Evolutionary conservation across 2,329 filamentous ascomycete species (phyloP), one percentile per base, ranked within the genome.

Genomic region (Ramularia endophylla): DNA sequence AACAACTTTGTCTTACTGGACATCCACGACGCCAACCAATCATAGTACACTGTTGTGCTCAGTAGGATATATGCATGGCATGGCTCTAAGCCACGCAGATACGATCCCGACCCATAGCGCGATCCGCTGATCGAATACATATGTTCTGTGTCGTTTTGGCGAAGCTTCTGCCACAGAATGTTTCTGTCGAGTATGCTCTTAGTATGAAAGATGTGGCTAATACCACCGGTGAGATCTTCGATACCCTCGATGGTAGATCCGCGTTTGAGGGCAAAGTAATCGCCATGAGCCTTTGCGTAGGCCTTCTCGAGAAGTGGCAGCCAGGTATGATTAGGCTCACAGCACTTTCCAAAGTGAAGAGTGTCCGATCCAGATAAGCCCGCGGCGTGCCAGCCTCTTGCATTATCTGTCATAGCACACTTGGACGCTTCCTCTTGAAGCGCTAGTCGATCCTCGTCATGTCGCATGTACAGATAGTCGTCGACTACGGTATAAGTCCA

Each of bases 401-500:
- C n/a, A n/a, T n/a, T n/a, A n/a, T n/a, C n/a, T n/a, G n/a, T n/a
- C n/a, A n/a, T n/a, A n/a, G n/a, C n/a, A n/a, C n/a, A n/a, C 39
- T 56, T 56, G 22, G 47, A 45, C 6, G 55, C 51, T 18, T 34
- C 38, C 28, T 56, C 46, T 1, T 80, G 82, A 25, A 68, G 58
- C 39, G 86, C 85, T 51, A 94, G 85, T n/a, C n/a, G n/a, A 68
- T 87, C 94, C 57, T 85, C 83, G 4, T 86, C 83, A 2, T 85
- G 86, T 45, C 82, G 85, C 13, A 94, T 75, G 60, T 86, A 94
- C 2, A 95, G 73, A 65, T 94, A 94, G 63, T 95, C 88, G 58
- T 95, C 88, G 44, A 95, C 80, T 47, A 95, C 89, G 43, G 85
- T 88, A 54, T 88, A 87, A 42, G 90, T 85, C 88, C 87, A 95